Percentiles rank a stretch among this genome's conserved stretches.
These are phyloP conservation scores for Allium fistulosum DNA, from an alignment of 106 monocot species.

Conservation along the genomic window DNA sequence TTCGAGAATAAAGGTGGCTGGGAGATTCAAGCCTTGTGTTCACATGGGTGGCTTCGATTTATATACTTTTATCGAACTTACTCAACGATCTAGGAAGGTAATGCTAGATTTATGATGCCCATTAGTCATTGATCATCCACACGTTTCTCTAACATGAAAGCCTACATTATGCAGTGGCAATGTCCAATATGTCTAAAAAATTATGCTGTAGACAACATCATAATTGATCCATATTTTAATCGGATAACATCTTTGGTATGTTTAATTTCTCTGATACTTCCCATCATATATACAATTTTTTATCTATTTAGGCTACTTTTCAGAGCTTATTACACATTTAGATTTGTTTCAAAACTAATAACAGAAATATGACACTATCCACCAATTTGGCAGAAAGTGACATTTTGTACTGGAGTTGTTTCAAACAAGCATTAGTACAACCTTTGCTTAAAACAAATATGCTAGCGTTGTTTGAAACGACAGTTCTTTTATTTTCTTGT, in stretches of 20 bases:
- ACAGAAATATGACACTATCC: background rate
- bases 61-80: slow-evolving; percentile 70
- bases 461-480: no score
- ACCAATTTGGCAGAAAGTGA: background rate
- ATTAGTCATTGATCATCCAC: slow-evolving; percentile 4
- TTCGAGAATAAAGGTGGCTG: slow-evolving; percentile 64
- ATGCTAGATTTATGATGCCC: background rate
- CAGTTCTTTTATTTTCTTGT: no score
- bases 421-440: no score
- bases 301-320: background rate
- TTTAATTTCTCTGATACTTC: background rate
- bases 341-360: background rate
- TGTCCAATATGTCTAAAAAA: slow-evolving; percentile 85
- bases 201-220: slow-evolving; percentile 59
- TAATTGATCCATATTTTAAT: slow-evolving; percentile 91
- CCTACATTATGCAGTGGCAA: slow-evolving; percentile 64
- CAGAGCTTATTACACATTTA: background rate
- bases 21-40: slow-evolving; percentile 74
- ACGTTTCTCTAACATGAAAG: background rate
- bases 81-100: slow-evolving; percentile 78
- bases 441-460: no score
- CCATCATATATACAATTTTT: background rate
- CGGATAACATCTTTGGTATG: slow-evolving; percentile 71
- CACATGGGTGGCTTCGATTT: slow-evolving; percentile 92
- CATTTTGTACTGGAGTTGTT: no score